Evolutionary conservation across 352 stramenopile species (phyloP).

Genomic region (Phytophthora palmivora): DNA sequence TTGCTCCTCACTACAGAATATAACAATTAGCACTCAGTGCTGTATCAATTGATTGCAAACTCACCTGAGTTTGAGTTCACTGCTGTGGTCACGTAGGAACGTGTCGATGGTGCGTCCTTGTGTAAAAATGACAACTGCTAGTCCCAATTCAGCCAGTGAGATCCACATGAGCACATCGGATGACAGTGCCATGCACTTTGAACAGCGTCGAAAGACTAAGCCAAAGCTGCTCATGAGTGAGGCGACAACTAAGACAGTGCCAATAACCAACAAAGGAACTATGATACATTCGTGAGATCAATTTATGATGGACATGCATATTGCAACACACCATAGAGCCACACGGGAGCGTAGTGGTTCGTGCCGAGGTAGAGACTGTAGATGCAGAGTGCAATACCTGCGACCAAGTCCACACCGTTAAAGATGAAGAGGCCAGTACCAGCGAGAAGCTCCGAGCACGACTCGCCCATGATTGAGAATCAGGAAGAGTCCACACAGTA

Average conservation of each 20-base stretch:
- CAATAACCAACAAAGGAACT: constrained; percentile 66
- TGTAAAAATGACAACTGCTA: constrained; percentile 82
- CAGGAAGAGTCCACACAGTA: background rate
- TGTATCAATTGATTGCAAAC: background rate
- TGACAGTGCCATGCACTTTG: constrained; percentile 56
- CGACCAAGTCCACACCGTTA: constrained; percentile 78
- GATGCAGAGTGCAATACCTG: constrained; percentile 59
- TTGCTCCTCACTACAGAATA: constrained; percentile 39
- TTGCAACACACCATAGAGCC: constrained; percentile 64
- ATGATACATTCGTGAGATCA: constrained; percentile 7
- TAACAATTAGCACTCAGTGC: background rate
- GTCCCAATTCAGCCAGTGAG: constrained; percentile 69
- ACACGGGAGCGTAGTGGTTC: constrained; percentile 73
- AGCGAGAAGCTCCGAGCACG: constrained; percentile 55
- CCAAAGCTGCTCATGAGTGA: constrained; percentile 76
- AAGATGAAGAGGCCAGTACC: constrained; percentile 75
- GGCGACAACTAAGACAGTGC: constrained; percentile 56
- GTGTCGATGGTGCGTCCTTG: constrained; percentile 67
- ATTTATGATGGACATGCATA: background rate
- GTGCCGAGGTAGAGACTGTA: constrained; percentile 74
- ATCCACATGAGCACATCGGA: constrained; percentile 66
- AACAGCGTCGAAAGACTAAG: constrained; percentile 53
- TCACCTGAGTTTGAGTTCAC: constrained; percentile 71
- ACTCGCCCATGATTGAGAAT: constrained; percentile 26
- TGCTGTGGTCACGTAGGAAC: constrained; percentile 75